Evolutionary conservation across 176 grass and related monocot species (phyloP), one percentile per base, ranked within the genome.

Genomic region (Thinopyrum elongatum): DNA sequence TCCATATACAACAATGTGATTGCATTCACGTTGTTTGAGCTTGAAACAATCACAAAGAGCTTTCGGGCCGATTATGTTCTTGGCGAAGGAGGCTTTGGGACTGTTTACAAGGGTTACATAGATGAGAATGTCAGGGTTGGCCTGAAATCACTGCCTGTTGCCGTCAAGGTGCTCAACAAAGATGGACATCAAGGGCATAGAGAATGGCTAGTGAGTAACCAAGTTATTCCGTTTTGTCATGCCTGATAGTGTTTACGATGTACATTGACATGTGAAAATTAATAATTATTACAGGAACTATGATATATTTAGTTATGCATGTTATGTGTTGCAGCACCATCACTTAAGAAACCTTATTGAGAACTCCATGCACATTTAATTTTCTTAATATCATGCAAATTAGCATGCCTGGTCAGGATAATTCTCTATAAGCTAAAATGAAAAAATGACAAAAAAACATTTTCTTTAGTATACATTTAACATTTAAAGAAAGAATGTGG

Each of bases 21-120:
- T 31, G 85, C 90, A 42, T 99, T 99, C 87, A 92, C 97, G 66
- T 84, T 99, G 88, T 99, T 90, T 80, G 97, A 99, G 79, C 97
- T 99, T 1, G 97, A 99, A 83, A 99, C 94, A 1, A 99, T 99
- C 65, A 99, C 97, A 77, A 99, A 99, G 90, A 96, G 90, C 82
- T 99, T 99, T 87, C 94, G 97, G 46, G 80, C 85, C 4, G 97
- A 99, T 84, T 99, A 99, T 82, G 89, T 97, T 70, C 97, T 99
- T 80, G 97, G 97, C 13, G 94, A 94, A 92, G 97, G 97, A 80
- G 97, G 97, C n/a, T 99, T 99, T 85, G 97, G 97, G 72, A 97
- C 97, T 3, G 97, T 99, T 86, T 99, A 94, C 90, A 99, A 99
- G 84, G 97, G 97, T 42, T 99, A 99, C 44, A 99, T 99, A 92